phyloP scores from a whole-genome alignment of 148 eudicot species.

The Dysphania ambrosioides region DNA sequence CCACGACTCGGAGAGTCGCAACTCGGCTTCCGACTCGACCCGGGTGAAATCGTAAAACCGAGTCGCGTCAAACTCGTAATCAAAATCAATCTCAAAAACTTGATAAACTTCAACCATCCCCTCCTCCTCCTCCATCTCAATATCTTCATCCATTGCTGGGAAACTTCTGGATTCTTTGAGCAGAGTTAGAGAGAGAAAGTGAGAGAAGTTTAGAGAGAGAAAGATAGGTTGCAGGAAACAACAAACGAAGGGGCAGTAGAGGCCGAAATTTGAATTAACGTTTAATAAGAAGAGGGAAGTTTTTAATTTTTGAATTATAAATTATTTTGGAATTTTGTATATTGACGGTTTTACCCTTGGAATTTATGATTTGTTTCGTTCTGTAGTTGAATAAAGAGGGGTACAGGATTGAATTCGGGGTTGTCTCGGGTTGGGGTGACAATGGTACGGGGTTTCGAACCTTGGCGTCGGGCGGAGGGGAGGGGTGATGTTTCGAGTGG shows the following conservation, averaged over 20 bases:
- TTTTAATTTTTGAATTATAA: neutral
- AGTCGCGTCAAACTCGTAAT: constrained; percentile 76
- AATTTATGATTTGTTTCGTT: too few species aligned
- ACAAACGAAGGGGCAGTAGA: constrained; percentile 16
- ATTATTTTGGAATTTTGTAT: neutral
- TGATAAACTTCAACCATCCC: constrained; percentile 37
- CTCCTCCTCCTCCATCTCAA: constrained; percentile 33
- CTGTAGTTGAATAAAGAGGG: neutral
- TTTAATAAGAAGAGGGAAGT: neutral
- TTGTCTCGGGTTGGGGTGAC: constrained; percentile 24
- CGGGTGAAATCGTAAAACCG: constrained; percentile 66
- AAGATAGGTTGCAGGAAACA: neutral
- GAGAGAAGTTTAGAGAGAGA: constrained; percentile 1
- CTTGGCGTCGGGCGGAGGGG: constrained; percentile 33
- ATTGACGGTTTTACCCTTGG: constrained; percentile 3
- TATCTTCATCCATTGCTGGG: constrained; percentile 53
- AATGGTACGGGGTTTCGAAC: constrained; percentile 31
- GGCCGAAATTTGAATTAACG: constrained; percentile 39
- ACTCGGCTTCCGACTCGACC: constrained; percentile 53
- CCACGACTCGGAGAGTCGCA: constrained; percentile 66
- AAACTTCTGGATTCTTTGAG: constrained; percentile 4
- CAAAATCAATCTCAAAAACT: constrained; percentile 62
- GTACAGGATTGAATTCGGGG: constrained; percentile 21
- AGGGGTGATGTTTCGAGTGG: constrained; percentile 29
- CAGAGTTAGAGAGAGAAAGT: constrained; percentile 6